These are phyloP conservation scores for Kodamaea hsintzibuensis DNA, from an alignment of 805 yeast genomes.

Conservation along the genomic window DNA sequence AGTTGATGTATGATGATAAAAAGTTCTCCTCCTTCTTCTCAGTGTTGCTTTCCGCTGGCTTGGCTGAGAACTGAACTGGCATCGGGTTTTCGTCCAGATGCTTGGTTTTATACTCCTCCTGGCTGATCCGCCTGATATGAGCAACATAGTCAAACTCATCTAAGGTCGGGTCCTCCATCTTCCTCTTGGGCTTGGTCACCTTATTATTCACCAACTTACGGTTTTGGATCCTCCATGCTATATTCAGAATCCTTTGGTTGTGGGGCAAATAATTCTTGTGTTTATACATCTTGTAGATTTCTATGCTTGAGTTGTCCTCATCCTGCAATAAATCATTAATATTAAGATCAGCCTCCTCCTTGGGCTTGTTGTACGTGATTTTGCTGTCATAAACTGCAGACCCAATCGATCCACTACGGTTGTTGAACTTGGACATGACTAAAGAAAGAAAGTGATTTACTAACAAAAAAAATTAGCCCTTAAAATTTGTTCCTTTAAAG, in stretches of 20 bases:
- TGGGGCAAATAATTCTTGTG: conserved; percentile 44
- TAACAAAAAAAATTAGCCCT: background rate
- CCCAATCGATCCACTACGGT: background rate
- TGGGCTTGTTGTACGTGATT: conserved; percentile 15
- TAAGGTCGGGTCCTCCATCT: conserved; percentile 26
- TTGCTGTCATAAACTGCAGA: conserved; percentile 1
- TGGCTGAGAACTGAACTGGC: conserved; percentile 1
- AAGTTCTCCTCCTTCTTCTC: conserved; percentile 23
- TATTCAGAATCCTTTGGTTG: conserved; percentile 41
- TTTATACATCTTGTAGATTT: conserved; percentile 43
- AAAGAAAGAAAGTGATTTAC: background rate
- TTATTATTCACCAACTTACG: conserved; percentile 23
- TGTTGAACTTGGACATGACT: background rate
- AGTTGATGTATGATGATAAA: conserved; percentile 38
- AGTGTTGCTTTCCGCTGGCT: conserved; percentile 3
- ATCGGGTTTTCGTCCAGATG: conserved; percentile 8
- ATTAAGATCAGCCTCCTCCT: conserved; percentile 7
- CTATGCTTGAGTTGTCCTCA: conserved; percentile 35
- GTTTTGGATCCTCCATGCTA: conserved; percentile 48
- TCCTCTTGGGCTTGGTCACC: conserved; percentile 7
- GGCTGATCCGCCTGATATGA: conserved; percentile 43
- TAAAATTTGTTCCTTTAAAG: background rate
- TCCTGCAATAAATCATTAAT: conserved; percentile 29
- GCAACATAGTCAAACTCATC: conserved; percentile 49
- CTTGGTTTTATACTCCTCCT: conserved; percentile 30